These are phyloP conservation scores for Erodium maritimum DNA, from an alignment of 345 rosid species.

Conservation along the genomic window DNA sequence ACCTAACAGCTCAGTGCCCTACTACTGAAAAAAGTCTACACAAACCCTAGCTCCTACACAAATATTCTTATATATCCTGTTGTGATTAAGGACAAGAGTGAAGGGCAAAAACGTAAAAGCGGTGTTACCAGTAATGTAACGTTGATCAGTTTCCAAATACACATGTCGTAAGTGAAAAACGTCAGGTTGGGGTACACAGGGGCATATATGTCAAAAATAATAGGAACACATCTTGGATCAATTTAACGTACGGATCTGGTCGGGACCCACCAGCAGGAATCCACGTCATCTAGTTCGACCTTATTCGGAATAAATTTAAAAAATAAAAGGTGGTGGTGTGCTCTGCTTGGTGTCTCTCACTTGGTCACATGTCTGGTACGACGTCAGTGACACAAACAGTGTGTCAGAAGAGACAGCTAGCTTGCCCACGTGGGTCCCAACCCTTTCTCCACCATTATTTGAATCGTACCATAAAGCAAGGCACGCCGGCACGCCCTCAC, in stretches of 20 bases:
- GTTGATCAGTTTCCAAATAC: no score
- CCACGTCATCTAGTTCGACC: not conserved
- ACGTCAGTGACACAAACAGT: conserved; percentile 8
- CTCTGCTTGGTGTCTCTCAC: not conserved
- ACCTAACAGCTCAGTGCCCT: no score
- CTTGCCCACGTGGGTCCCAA: conserved; percentile 39
- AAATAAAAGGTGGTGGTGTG: no score
- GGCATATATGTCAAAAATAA: not conserved
- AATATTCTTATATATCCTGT: no score
- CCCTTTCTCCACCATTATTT: conserved; percentile 10
- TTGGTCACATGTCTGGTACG: conserved; percentile 24
- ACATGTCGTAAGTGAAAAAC: no score
- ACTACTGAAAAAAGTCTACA: no score
- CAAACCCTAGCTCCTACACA: no score
- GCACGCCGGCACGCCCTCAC: conserved; percentile 63
- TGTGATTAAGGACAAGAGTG: no score
- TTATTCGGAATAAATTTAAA: no score
- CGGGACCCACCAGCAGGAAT: not conserved
- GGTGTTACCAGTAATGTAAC: no score
- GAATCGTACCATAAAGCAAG: conserved; percentile 26
- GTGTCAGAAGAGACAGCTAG: conserved; percentile 21
- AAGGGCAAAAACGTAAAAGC: no score
- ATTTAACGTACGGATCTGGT: not conserved
- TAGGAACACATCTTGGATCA: not conserved
- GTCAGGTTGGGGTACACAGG: not conserved